Evolutionary conservation across 2,329 filamentous ascomycete genomes (phyloP), one percentile per base, ranked within the genome.

Genomic region (Pseudofabraea citricarpa): DNA sequence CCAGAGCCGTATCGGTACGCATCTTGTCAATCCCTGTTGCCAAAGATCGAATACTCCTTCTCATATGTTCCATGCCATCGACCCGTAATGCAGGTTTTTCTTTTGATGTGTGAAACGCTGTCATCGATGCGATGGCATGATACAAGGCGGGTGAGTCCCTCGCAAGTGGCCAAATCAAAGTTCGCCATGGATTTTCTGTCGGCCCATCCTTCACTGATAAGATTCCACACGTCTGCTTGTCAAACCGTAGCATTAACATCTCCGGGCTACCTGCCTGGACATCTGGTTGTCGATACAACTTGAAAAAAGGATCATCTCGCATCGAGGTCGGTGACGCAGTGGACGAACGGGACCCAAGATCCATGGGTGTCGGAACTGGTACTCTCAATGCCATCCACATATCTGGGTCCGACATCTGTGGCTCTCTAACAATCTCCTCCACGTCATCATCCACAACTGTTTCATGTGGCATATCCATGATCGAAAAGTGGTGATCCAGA

Each of bases 101-200:
- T 45, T 74, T 76, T 16, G 75, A 76, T 10, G 74, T 76, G 56
- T 87, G 83, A 54, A 86, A 87, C 1, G 81, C 81, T 2, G 83
- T 81, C 70, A 87, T 76, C 4, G 82, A 81, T 32, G 77, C 75
- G 42, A 87, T 74, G 4, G 83, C 83, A 64, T 87, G 79, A 51
- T 80, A 82, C 26, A 87, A 64, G 3, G 82, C 81, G 2, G 80
- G 78, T 4, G 75, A 83, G 37, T 80, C 71, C 51, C 71, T 72
- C 3, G 81, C 79, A 37, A 87, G 63, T 2, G 83, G 83, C 80
- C 81, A 85, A n/a, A 87, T 69, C 36, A 84, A 66, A 5, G 75
- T 85, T 21, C 81, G 73, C 83, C 83, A 87, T 2, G 83, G 83
- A 56, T 87, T 87, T 53, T 87, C 83, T 2, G 71, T 76, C 6